Evolutionary conservation across 2,329 filamentous ascomycete species (phyloP), one percentile per base, ranked within the genome.

Genomic region (Grosmannia serpens): DNA sequence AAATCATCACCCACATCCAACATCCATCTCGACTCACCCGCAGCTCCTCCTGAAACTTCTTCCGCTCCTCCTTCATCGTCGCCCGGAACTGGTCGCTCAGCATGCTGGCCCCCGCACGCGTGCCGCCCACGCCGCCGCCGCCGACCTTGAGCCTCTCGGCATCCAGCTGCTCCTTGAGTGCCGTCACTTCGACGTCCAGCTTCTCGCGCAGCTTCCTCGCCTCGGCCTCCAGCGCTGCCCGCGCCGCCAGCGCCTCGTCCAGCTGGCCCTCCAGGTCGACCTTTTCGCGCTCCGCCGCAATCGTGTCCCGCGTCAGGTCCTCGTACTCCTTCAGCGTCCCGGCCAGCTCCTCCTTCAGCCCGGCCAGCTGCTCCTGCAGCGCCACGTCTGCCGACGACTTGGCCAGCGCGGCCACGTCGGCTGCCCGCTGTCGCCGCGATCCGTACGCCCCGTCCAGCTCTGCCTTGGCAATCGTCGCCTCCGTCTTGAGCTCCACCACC

Each of bases 361-460:
- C 72, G 53, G 76, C 74, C 26, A 82, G 71, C 63, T 82, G 75
- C 26, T 69, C 66, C 63, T 75, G 70, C 49, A 82, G 71, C 64
- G 75, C 74, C 58, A 70, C 64, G 50, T 75, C 70, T 65, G 80
- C 75, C n/a, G 71, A 73, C 58, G 70, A 75, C 69, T 81, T 79
- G 64, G 78, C 67, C 53, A 74, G 71, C 52, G 78, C 78, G 1
- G 81, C 81, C 24, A 78, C 77, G 63, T 83, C 80, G 15, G 78
- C 77, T 24, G 81, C 81, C 26, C 82, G 79, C 70, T 84, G 76
- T 59, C 79, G 76, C 60, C 81, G 77, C 59, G 78, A 77, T 59
- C 81, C 81, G 66, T 84, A 83, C 29, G 81, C 81, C 59, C 80
- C 80, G 62, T 85, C 82, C 33, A 85, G 75, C 68, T 85, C 82